phyloP scores from a whole-genome alignment of 2,329 filamentous ascomycete genomes.

The Plectosphaerella sp. region DNA sequence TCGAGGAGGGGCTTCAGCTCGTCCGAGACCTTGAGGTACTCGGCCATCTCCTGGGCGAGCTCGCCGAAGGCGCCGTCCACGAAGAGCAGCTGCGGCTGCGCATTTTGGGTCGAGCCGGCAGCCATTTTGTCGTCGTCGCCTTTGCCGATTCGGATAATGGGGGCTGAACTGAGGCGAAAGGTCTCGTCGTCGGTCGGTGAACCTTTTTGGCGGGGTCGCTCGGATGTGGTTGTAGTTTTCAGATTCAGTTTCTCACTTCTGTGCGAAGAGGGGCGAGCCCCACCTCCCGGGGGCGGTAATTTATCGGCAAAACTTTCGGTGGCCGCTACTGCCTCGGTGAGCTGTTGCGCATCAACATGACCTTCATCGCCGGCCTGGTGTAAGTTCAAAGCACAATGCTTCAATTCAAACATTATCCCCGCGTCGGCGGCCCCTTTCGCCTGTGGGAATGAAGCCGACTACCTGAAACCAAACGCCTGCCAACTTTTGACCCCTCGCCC shows the following conservation, averaged over 20 bases:
- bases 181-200: conserved; percentile 5
- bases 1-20: conserved; percentile 71
- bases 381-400: no score
- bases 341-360: no score
- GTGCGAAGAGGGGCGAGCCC: background rate
- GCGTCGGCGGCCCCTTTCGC: no score
- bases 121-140: conserved; percentile 19
- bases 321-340: no score
- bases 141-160: conserved; percentile 1
- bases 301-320: background rate
- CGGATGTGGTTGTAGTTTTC: conserved; percentile 5
- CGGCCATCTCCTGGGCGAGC: conserved; percentile 88
- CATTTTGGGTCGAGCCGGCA: conserved; percentile 30
- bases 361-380: no score
- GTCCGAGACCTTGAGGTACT: conserved; percentile 82
- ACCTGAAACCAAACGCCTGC: no score
- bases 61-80: conserved; percentile 94
- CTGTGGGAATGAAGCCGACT: no score
- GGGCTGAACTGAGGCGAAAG: conserved; percentile 5
- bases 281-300: background rate
- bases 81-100: conserved; percentile 59
- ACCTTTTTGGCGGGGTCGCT: conserved; percentile 7
- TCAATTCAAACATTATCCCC: no score
- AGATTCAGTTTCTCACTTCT: conserved; percentile 1
- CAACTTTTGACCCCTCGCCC: no score